A percentile compares a stretch with the other conserved stretches of the same genome.
These are phyloP conservation scores for Sindora glabra DNA, from an alignment of 306 rosid genomes.

Conservation along the genomic window DNA sequence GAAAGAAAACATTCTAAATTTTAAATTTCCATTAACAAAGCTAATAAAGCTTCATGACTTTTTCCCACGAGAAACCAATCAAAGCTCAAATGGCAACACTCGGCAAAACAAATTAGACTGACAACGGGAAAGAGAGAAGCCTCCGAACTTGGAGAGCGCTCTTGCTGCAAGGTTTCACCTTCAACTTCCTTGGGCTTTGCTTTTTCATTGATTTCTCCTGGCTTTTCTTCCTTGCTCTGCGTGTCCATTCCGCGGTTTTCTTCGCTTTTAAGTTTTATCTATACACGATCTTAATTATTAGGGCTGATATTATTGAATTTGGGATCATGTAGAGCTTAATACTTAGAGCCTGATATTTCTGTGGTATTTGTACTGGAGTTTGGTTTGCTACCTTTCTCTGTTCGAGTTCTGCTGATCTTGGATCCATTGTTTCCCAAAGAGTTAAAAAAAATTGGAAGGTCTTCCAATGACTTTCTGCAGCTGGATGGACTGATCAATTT, in stretches of 20 bases:
- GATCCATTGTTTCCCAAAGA: background rate
- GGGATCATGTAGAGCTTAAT: background rate
- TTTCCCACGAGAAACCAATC: no score
- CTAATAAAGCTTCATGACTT: no score
- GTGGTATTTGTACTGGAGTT: conserved; percentile 13
- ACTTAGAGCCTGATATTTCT: no score
- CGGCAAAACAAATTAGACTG: no score
- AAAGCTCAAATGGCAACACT: no score
- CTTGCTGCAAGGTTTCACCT: no score
- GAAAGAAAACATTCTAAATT: no score
- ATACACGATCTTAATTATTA: background rate
- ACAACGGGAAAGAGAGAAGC: no score
- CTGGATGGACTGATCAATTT: background rate
- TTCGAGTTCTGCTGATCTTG: no score
- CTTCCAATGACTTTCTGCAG: background rate
- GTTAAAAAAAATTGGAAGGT: background rate
- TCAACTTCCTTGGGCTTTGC: background rate
- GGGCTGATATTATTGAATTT: background rate
- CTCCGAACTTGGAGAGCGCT: no score
- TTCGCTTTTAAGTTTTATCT: background rate
- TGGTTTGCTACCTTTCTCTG: conserved; percentile 18
- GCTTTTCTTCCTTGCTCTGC: background rate
- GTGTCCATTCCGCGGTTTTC: background rate
- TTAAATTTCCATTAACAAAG: no score
- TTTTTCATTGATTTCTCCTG: background rate